Evolutionary conservation across 352 stramenopile species (phyloP), one percentile per base, ranked within the genome.

Genomic region (Phytophthora cajani): DNA sequence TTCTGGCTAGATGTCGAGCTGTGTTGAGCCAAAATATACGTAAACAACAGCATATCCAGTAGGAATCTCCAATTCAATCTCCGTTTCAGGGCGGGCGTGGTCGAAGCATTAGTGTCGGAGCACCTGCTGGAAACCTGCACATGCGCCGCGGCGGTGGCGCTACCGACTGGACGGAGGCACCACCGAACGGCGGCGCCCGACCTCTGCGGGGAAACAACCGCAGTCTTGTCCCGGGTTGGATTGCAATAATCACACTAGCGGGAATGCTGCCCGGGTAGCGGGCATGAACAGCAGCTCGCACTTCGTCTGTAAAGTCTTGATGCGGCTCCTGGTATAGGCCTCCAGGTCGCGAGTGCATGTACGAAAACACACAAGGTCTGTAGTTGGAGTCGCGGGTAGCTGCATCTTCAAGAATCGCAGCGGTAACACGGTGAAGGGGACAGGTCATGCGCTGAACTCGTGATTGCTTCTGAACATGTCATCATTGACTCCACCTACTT

Each of bases 151-250:
- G 33, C 33, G 33, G 33, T 42, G 10, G 33, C 33, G 33, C 33
- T 11, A 42, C 33, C 33, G 33, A 42, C 33, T 42, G 9, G 33
- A 42, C 33, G 10, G 33, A 42, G 33, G 33, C 33, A 42, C 33
- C 33, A 42, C 33, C 33, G 33, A 42, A 42, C 33, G 10, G 33
- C 10, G 1, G 33, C 33, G 33, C 47, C n/a, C 51, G 25, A 46
- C 52, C 47, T 70, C 57, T 70, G 63, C 57, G 30, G 30, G 30
- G 30, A 33, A 33, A 33, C 30, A 33, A 33, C 5, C 30, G 7
- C 30, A 33, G 30, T 33, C 30, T 33, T 33, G 38, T 44, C 11
- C 38, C 38, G 38, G 38, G 10, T 44, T 44, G 36, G 36, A 44
- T 14, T 44, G 38, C 8, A 44, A 44, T 17, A 44, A 44, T n/a